Conservation (phyloP, 202 grass and related monocot genomes). For the Cymbopogon flexuosus region DNA sequence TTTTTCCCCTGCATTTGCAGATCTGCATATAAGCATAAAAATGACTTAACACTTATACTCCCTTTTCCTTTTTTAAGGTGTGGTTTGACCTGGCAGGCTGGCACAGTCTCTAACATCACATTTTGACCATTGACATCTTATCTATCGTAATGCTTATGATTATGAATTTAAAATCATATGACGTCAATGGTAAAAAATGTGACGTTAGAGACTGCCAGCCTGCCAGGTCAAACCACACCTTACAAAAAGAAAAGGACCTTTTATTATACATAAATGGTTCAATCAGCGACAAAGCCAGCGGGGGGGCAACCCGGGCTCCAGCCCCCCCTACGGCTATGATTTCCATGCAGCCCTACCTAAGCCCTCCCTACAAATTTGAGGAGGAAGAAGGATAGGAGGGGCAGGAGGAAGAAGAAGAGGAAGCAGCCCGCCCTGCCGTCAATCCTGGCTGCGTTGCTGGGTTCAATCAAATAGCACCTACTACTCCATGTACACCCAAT, state of each 20-base stretch:
- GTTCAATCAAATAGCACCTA: background rate
- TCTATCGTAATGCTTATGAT: background rate
- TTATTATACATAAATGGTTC: constrained; percentile 7
- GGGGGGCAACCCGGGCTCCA: no score
- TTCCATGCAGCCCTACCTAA: no score
- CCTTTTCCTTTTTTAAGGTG: background rate
- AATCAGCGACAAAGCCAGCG: no score
- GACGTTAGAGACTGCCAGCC: background rate
- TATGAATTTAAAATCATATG: background rate
- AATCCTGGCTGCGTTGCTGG: no score
- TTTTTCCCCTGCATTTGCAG: background rate
- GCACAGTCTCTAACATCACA: background rate
- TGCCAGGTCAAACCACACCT: background rate
- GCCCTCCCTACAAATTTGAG: no score
- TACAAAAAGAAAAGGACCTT: background rate
- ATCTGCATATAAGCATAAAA: background rate
- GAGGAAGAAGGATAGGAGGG: no score
- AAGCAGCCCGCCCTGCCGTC: no score
- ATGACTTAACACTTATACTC: background rate
- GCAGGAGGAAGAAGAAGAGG: no score
- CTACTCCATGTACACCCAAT: background rate
- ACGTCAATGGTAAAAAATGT: background rate
- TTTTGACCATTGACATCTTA: background rate
- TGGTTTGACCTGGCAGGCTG: background rate
- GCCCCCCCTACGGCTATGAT: no score